phyloP scores from a whole-genome alignment of 2,329 filamentous ascomycete species.

The Blastomyces gilchristii region DNA sequence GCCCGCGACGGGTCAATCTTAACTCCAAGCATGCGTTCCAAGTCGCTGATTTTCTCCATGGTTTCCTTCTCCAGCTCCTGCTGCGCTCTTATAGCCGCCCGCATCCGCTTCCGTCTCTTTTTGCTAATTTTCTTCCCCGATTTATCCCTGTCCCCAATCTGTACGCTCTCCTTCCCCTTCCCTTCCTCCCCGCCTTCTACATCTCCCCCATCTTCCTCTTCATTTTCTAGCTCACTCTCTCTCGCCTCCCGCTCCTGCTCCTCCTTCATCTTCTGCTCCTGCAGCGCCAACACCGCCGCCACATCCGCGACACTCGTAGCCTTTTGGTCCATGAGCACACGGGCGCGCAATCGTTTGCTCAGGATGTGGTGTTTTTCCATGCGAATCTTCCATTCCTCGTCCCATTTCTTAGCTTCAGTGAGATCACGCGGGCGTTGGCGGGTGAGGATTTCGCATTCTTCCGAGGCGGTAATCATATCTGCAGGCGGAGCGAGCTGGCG shows the following conservation, averaged over 20 bases:
- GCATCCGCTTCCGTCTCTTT: constrained; percentile 23
- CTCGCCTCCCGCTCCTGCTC: constrained; percentile 12
- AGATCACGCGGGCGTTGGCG: constrained; percentile 31
- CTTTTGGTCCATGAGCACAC: constrained; percentile 52
- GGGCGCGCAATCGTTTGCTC: constrained; percentile 41
- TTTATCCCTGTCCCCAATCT: constrained; percentile 19
- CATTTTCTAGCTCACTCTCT: constrained; percentile 11
- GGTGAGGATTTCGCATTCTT: constrained; percentile 31
- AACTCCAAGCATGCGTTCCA: constrained; percentile 20
- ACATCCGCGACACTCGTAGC: constrained; percentile 53
- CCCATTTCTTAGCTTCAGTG: constrained; percentile 32
- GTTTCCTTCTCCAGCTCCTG: constrained; percentile 18
- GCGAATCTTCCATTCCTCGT: constrained; percentile 32
- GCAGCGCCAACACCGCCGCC: constrained; percentile 45
- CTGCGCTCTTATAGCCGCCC: constrained; percentile 23
- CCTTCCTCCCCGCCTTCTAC: constrained; percentile 9
- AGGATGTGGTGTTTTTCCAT: constrained; percentile 31
- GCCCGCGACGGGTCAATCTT: constrained; percentile 22
- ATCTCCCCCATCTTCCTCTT: constrained; percentile 14
- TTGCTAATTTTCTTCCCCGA: constrained; percentile 23
- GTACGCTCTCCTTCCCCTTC: constrained; percentile 14
- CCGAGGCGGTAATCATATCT: constrained; percentile 37
- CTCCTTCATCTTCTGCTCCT: constrained; percentile 30
- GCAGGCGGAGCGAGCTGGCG: constrained; percentile 45
- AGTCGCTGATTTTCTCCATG: constrained; percentile 20